A percentile compares a stretch with the other conserved stretches of the same genome.
These are phyloP conservation scores for Sarocladiaceae sp. DNA, from an alignment of 2,329 filamentous ascomycete species.

Conservation along the genomic window DNA sequence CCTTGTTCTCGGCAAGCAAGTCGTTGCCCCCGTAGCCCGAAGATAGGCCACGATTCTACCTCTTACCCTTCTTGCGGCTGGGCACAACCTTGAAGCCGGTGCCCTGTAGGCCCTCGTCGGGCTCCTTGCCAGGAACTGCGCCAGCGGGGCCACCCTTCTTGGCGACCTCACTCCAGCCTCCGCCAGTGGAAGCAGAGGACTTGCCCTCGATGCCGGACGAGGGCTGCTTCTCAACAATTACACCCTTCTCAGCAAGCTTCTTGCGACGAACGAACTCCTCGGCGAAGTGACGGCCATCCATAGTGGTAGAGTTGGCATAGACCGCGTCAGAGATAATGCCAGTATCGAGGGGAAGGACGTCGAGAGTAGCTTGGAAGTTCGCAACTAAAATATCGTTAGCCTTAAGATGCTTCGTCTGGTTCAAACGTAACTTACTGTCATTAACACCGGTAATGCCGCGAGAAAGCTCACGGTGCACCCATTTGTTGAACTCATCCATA, in stretches of 20 bases:
- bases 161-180: conserved; percentile 94
- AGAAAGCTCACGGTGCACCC: conserved; percentile 73
- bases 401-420: neutral
- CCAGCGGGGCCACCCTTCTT: conserved; percentile 66
- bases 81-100: conserved; percentile 85
- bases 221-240: conserved; percentile 64
- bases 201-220: conserved; percentile 43
- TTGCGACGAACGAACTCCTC: conserved; percentile 92
- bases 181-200: conserved; percentile 34
- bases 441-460: conserved; percentile 57
- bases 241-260: conserved; percentile 86
- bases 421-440: conserved; percentile 39
- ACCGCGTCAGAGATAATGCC: conserved; percentile 85
- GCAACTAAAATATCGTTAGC: conserved; percentile 55
- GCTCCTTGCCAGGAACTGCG: conserved; percentile 32
- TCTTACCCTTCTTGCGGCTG: conserved; percentile 86
- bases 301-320: conserved; percentile 78
- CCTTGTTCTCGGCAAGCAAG: no score
- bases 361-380: conserved; percentile 69
- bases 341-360: conserved; percentile 68
- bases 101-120: conserved; percentile 34
- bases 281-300: conserved; percentile 88
- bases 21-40: neutral
- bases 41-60: conserved; percentile 36
- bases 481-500: conserved; percentile 89